These are phyloP conservation scores for Sarcodon sp. DNA, from an alignment of 768 basidiomycete species.

Conservation along the genomic window DNA sequence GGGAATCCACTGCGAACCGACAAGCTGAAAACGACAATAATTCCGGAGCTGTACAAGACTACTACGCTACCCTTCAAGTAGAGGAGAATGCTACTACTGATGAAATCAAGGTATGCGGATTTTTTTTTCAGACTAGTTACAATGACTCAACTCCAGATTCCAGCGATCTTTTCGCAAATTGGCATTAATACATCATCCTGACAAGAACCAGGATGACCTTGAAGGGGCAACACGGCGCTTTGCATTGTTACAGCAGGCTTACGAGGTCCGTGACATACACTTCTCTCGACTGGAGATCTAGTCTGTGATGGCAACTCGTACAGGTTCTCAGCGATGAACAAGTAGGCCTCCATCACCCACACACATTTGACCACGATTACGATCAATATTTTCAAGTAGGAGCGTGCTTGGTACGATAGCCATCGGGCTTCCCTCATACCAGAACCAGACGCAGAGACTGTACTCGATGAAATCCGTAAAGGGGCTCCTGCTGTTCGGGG, in stretches of 20 bases:
- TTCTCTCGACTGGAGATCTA: background rate
- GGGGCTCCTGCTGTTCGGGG: slow-evolving; percentile 45
- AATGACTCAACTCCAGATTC: background rate
- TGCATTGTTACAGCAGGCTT: slow-evolving; percentile 84
- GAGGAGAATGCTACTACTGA: slow-evolving; percentile 74
- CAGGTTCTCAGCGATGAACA: slow-evolving; percentile 92
- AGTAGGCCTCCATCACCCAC: slow-evolving; percentile 30
- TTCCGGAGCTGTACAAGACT: slow-evolving; percentile 29
- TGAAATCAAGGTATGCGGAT: slow-evolving; percentile 67
- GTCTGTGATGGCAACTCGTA: background rate
- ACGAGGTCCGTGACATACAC: slow-evolving; percentile 50
- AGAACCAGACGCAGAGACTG: slow-evolving; percentile 71
- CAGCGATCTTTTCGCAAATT: slow-evolving; percentile 77
- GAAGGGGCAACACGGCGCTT: slow-evolving; percentile 85
- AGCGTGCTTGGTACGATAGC: slow-evolving; percentile 96
- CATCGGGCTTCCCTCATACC: slow-evolving; percentile 73
- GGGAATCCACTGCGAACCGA: too few relatives aligned
- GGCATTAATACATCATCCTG: slow-evolving; percentile 78
- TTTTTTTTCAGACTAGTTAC: background rate
- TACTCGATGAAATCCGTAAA: slow-evolving; percentile 75
- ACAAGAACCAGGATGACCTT: slow-evolving; percentile 75
- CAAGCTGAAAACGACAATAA: too few relatives aligned
- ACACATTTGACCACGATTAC: background rate
- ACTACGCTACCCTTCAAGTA: slow-evolving; percentile 73
- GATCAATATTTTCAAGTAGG: slow-evolving; percentile 39